Base-by-base conservation (phyloP, 257 asterid genomes). In the Anisodus acutangulus region DNA sequence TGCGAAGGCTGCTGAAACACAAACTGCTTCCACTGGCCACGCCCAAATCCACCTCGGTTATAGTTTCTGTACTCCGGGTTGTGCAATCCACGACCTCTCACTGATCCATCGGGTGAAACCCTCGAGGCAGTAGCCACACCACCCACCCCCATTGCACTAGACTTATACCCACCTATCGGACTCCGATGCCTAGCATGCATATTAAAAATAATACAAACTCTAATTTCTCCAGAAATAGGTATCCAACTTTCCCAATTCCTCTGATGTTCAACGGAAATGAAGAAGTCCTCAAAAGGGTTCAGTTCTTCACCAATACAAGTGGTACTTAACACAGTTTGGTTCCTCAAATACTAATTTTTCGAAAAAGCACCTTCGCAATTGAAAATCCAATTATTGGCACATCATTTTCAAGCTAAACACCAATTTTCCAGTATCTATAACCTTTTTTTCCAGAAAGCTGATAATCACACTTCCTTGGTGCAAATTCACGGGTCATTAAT, bases 181-280 rank as follows among this genome's bases (percentile, higher is more conserved):
- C 91, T 88, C 59, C 98, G 92, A 85, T 93, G 93, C 88, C 93
- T 90, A 2, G 92, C 90, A 63, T 95, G 93, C 99, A 97, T 97
- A 22, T 87, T 87, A 35, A 82, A 81, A 11, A 31, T 31, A 31
- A 31, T 31, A 31, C 35, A 31, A 31, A 31, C 78, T 39, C 78
- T 39, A 68, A 39, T 12, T 39, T 39, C 78, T 15, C 10, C 6
- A 39, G 19, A 2, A 39, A 39, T 11, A 68, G 53, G 53, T 68
- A 13, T 68, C 53, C 8, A 1, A 68, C 53, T 68, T 31, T 3
- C 62, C 81, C n/a, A 74, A 74, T 49, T 22, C 45, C 81, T 62
- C 68, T n/a, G 9, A 19, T 62, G 31, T 19, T 62, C 68, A 62
- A 19, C 19, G 35, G 37, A 13, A 12, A 19, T 10, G 35, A 31